A percentile compares a stretch with the other conserved stretches of the same genome.
Conservation (phyloP, 2,329 filamentous ascomycete genomes). For the Stemphylium beticola region DNA sequence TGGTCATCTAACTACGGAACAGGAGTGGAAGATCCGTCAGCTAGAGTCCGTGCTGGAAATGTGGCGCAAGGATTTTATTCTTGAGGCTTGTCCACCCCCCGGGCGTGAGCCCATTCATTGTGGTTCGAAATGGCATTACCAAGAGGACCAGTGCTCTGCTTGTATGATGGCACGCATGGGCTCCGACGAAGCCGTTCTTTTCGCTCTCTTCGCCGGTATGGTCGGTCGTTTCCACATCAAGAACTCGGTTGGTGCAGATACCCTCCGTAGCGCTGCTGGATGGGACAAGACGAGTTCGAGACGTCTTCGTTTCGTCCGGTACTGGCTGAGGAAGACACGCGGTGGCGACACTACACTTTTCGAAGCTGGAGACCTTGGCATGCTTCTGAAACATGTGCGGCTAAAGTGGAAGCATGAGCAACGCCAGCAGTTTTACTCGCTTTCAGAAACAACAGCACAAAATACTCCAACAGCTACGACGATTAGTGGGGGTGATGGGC, state of each 20-base stretch:
- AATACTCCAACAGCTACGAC: not conserved
- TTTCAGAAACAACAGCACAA: not conserved
- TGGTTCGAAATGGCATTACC: slow-evolving; percentile 27
- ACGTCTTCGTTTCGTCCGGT: slow-evolving; percentile 31
- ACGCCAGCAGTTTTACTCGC: not conserved
- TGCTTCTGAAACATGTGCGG: slow-evolving; percentile 24
- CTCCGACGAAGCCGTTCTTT: slow-evolving; percentile 26
- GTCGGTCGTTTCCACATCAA: slow-evolving; percentile 21
- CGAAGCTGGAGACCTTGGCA: slow-evolving; percentile 30
- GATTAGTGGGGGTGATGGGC: not conserved
- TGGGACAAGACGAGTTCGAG: slow-evolving; percentile 23
- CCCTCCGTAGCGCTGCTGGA: slow-evolving; percentile 6
- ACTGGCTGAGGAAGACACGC: slow-evolving; percentile 27
- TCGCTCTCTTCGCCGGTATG: slow-evolving; percentile 37
- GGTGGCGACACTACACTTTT: slow-evolving; percentile 13
- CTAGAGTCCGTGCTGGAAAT: slow-evolving; percentile 40
- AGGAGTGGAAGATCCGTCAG: slow-evolving; percentile 28
- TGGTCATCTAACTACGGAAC: slow-evolving; percentile 14
- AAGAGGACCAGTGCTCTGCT: slow-evolving; percentile 32
- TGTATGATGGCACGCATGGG: slow-evolving; percentile 43
- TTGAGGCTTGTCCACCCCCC: slow-evolving; percentile 20
- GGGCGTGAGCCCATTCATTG: slow-evolving; percentile 22
- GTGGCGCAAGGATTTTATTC: slow-evolving; percentile 28
- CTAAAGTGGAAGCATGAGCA: slow-evolving; percentile 13
- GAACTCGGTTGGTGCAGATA: slow-evolving; percentile 1